phyloP scores from a whole-genome alignment of 2,329 filamentous ascomycete species.

The Pyrenophora teres region DNA sequence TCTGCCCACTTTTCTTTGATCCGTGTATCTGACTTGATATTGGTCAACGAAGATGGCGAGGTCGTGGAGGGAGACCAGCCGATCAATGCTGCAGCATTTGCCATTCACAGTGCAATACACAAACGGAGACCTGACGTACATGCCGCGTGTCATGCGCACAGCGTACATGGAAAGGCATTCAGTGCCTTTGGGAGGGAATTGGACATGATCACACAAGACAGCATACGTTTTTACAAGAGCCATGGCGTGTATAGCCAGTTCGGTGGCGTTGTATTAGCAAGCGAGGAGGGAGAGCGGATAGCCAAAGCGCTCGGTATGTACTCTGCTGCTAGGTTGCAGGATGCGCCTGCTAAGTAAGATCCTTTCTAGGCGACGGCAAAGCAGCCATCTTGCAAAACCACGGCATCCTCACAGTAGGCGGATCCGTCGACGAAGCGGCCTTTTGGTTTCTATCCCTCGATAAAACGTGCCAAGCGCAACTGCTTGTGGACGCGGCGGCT shows the following conservation, averaged over 20 bases:
- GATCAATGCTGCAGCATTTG: constrained; percentile 55
- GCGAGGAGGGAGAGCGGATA: constrained; percentile 53
- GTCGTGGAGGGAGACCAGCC: constrained; percentile 49
- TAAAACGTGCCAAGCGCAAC: constrained; percentile 53
- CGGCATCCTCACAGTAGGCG: constrained; percentile 46
- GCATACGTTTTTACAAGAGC: constrained; percentile 49
- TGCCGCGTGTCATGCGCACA: constrained; percentile 53
- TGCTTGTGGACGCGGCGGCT: constrained; percentile 51
- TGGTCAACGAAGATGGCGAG: constrained; percentile 51
- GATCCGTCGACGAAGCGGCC: constrained; percentile 51
- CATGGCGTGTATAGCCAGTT: constrained; percentile 51
- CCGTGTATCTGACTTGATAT: constrained; percentile 50
- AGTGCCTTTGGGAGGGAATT: constrained; percentile 53
- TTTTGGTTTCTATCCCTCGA: constrained; percentile 55
- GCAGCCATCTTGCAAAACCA: constrained; percentile 49
- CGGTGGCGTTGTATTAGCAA: constrained; percentile 50
- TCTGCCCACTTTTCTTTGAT: constrained; percentile 53
- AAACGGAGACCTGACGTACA: constrained; percentile 45
- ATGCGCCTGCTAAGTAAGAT: background rate
- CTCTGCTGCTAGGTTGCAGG: too few relatives aligned
- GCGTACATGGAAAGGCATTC: constrained; percentile 54
- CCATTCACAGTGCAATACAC: constrained; percentile 53
- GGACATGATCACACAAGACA: constrained; percentile 57
- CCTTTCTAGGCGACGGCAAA: constrained; percentile 34
- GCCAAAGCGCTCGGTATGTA: constrained; percentile 43